These are phyloP conservation scores for Suillus variegatus DNA, from an alignment of 768 basidiomycete genomes.

Conservation along the genomic window DNA sequence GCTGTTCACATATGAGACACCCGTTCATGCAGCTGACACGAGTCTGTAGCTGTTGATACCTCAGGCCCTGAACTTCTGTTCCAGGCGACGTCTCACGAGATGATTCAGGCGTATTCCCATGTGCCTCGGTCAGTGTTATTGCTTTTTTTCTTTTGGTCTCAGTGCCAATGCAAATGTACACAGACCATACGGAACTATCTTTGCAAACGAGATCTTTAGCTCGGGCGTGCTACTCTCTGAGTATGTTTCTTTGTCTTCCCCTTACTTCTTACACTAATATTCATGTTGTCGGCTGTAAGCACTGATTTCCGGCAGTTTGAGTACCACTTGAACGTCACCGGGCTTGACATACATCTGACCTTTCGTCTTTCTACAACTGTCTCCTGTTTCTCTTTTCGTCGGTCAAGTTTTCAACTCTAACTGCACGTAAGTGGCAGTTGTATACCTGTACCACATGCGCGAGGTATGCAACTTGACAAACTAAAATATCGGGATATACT, in stretches of 20 bases:
- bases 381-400: neutral
- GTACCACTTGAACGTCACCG: constrained; percentile 85
- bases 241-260: constrained; percentile 42
- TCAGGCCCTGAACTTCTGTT: constrained; percentile 89
- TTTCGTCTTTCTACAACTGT: neutral
- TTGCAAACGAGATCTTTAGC: constrained; percentile 91
- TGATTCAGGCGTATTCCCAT: constrained; percentile 88
- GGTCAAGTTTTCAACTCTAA: constrained; percentile 4
- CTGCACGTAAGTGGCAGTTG: constrained; percentile 74
- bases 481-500: constrained; percentile 5
- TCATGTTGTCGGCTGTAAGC: constrained; percentile 37
- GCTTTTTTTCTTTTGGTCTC: neutral
- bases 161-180: neutral
- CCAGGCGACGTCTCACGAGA: constrained; percentile 93
- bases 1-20: constrained; percentile 5
- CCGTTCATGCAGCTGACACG: neutral
- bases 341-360: constrained; percentile 71
- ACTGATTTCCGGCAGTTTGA: constrained; percentile 97
- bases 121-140: constrained; percentile 62
- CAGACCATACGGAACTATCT: constrained; percentile 85
- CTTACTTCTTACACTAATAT: neutral
- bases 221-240: constrained; percentile 90
- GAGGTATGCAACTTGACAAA: constrained; percentile 47
- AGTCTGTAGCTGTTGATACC: constrained; percentile 71
- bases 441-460: constrained; percentile 93